A percentile compares a stretch with the other conserved stretches of the same genome.
Conservation (phyloP, 495 filamentous ascomycete genomes). For the Daldinia decipiens region DNA sequence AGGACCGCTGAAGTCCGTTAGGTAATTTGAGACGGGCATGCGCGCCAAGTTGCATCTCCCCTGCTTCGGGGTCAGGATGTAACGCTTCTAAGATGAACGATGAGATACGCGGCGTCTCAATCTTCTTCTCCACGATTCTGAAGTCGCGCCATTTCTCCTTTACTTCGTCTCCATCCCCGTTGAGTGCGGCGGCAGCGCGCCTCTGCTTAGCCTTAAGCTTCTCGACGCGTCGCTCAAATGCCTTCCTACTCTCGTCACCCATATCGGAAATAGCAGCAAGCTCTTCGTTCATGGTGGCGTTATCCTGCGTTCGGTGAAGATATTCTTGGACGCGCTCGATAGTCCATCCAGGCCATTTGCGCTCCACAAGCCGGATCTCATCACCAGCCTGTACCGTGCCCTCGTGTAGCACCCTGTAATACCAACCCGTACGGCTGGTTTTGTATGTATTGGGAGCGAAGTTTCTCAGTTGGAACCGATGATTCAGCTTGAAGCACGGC, state of each 20-base stretch:
- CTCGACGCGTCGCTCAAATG: constrained; percentile 53
- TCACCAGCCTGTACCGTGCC: constrained; percentile 62
- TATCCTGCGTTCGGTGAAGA: constrained; percentile 58
- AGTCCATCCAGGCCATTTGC: constrained; percentile 62
- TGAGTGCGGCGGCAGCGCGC: constrained; percentile 44
- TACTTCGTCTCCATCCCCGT: constrained; percentile 37
- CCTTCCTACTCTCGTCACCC: constrained; percentile 57
- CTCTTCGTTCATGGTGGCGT: constrained; percentile 57
- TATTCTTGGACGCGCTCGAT: constrained; percentile 66
- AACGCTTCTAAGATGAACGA: constrained; percentile 55
- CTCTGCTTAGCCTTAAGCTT: constrained; percentile 47
- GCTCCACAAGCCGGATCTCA: constrained; percentile 55
- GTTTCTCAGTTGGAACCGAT: constrained; percentile 63
- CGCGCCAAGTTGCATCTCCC: constrained; percentile 45
- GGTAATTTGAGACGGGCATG: constrained; percentile 59
- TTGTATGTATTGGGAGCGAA: constrained; percentile 64
- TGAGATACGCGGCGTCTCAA: constrained; percentile 53
- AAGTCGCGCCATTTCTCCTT: constrained; percentile 57
- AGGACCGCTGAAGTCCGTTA: constrained; percentile 57
- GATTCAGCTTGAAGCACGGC: constrained; percentile 68
- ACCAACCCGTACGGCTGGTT: constrained; percentile 64
- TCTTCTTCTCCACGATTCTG: constrained; percentile 54
- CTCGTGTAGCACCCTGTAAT: constrained; percentile 61
- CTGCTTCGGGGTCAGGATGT: constrained; percentile 38
- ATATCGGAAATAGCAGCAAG: constrained; percentile 58